phyloP scores from a whole-genome alignment of 108 stramenopile genomes.

The Stephanodiscus minutulus region DNA sequence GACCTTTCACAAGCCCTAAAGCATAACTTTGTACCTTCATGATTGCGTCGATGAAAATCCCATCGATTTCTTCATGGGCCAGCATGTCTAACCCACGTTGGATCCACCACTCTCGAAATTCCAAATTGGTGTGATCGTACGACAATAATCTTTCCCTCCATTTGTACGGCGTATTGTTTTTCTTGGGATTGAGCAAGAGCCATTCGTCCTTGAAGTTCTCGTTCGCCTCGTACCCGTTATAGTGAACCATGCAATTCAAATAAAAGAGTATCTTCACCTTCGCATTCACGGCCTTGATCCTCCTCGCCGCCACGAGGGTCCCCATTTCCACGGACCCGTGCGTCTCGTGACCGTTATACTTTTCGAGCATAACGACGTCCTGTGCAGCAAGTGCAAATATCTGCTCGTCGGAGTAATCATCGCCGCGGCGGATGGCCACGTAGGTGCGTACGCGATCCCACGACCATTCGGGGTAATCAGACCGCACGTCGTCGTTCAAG shows the following conservation, averaged over 20 bases:
- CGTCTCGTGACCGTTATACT: conserved; percentile 30
- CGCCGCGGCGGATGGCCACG: conserved; percentile 27
- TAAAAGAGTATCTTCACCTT: conserved; percentile 47
- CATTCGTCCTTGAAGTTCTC: conserved; percentile 26
- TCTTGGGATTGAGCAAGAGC: conserved; percentile 14
- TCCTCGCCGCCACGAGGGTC: conserved; percentile 30
- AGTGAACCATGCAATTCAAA: conserved; percentile 46
- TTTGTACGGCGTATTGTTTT: conserved; percentile 5
- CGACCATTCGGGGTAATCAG: conserved; percentile 27
- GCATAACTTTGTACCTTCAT: conserved; percentile 1
- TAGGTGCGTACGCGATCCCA: conserved; percentile 44
- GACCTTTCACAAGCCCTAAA: background rate
- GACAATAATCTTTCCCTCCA: conserved; percentile 26
- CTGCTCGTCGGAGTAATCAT: conserved; percentile 31
- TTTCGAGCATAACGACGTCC: conserved; percentile 44
- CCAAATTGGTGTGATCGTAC: conserved; percentile 38
- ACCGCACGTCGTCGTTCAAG: background rate
- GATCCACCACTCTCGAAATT: conserved; percentile 51
- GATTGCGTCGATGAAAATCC: conserved; percentile 47
- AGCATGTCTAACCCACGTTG: conserved; percentile 36
- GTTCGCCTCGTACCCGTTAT: conserved; percentile 35
- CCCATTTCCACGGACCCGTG: conserved; percentile 38
- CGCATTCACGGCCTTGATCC: conserved; percentile 31
- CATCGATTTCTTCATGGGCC: conserved; percentile 36
- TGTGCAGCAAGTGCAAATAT: conserved; percentile 27